Base-by-base conservation (phyloP, 345 rosid genomes). In the Brassica incana region DNA sequence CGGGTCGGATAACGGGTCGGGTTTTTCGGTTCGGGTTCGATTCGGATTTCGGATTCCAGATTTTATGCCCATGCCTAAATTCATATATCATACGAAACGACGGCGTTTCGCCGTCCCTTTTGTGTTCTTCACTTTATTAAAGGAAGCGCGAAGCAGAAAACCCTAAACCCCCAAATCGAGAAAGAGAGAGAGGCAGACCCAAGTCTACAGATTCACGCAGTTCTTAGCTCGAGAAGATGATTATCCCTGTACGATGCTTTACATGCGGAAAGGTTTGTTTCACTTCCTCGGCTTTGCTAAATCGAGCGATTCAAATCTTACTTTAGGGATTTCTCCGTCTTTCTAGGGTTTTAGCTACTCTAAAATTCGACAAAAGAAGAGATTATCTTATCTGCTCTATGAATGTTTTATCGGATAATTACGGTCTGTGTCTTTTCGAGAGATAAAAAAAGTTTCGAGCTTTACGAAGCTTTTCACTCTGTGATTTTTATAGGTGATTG, bases 191-290 rank as follows among this genome's bases (percentile, higher is more conserved):
- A 52, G 58, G 20, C 27, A 58, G 72, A 65, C 35, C 8, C 25
- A 58, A 60, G 61, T 8, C 8, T 2, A 12, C 68, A 60, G 35
- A 43, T 20, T 74, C 25, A 32, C n/a, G 48, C n/a, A 61, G 12
- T 11, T 16, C 32, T n/a, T 45, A 8, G 74, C 65, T 23, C 71
- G 20, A n/a, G 58, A 81, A 77, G 69, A 82, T 82, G 82, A 82
- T 82, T 15, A 82, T 82, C 59, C 84, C 84, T 50, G 84, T 82
- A 73, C 82, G 84, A 16, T 82, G 84, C 68, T 82, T 82, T 6
- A 77, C 84, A 2, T 82, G 82, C 48, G 84, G 82, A 74, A 82
- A 82, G 82, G 84, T 82, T 23, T 4, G 18, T 54, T 43, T 66
- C 25, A 4, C 20, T 1, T 5, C 61, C 56, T 65, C 0, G 1